Evolutionary conservation across 768 basidiomycete genomes (phyloP).

Genomic region (Gelatoporia subvermispora): DNA sequence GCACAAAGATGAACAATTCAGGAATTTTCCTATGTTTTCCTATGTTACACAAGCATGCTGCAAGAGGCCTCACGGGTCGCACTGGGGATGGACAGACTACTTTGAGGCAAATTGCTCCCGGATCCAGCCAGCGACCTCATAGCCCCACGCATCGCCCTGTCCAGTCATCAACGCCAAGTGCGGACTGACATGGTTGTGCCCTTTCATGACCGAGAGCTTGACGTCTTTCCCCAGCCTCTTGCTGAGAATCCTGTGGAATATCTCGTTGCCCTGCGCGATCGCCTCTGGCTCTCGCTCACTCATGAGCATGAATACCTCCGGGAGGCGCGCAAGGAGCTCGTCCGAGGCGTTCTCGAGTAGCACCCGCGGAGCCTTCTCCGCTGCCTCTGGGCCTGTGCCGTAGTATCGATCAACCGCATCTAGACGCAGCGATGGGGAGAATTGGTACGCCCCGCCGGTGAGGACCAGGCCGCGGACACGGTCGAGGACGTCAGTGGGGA

Average conservation of each 20-base stretch:
- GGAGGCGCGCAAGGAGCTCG: slow-evolving; percentile 34
- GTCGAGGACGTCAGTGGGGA: slow-evolving; percentile 16
- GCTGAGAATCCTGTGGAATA: slow-evolving; percentile 37
- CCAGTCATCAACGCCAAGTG: slow-evolving; percentile 47
- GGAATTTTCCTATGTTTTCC: no score
- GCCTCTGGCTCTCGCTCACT: slow-evolving; percentile 51
- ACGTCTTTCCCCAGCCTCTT: slow-evolving; percentile 30
- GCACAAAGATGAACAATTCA: no score
- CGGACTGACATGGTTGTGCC: slow-evolving; percentile 63
- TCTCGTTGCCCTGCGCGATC: slow-evolving; percentile 30
- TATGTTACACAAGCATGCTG: no score
- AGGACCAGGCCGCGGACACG: slow-evolving; percentile 43
- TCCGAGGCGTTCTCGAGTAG: slow-evolving; percentile 33
- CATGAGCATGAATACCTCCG: slow-evolving; percentile 43
- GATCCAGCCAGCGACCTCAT: slow-evolving; percentile 32
- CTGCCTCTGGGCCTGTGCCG: slow-evolving; percentile 31
- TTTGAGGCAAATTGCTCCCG: slow-evolving; percentile 4
- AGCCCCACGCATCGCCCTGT: slow-evolving; percentile 59
- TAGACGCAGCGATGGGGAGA: slow-evolving; percentile 13
- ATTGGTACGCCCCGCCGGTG: slow-evolving; percentile 41
- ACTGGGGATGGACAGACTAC: no score
- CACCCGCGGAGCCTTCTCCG: slow-evolving; percentile 35
- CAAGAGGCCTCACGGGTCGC: no score
- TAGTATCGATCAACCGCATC: slow-evolving; percentile 34
- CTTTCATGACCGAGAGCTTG: slow-evolving; percentile 32